A percentile compares a stretch with the other conserved stretches of the same genome.
Conservation (phyloP, 1,139 yeast species). For the Pichia kudriavzevii region DNA sequence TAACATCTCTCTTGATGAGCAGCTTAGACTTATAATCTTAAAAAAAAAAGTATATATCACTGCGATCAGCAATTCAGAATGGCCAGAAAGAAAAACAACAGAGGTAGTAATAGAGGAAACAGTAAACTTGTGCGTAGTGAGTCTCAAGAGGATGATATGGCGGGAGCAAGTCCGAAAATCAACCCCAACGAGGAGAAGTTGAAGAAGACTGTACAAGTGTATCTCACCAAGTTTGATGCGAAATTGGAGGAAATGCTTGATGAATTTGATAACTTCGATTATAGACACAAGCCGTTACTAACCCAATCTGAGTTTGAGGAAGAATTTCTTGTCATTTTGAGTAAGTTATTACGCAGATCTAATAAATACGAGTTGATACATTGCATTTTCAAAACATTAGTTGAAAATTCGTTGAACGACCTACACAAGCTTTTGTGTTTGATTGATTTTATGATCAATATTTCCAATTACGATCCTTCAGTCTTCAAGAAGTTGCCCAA, state of each 20-base stretch:
- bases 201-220: constrained; percentile 1
- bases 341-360: constrained; percentile 13
- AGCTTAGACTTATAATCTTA: too few species aligned
- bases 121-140: too few species aligned
- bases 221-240: constrained; percentile 9
- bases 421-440: constrained; percentile 17
- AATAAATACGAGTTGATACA: constrained; percentile 14
- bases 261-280: constrained; percentile 17
- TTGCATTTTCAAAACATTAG: constrained; percentile 15
- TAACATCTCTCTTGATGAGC: too few species aligned
- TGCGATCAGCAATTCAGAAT: too few species aligned
- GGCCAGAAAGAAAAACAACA: too few species aligned
- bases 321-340: constrained; percentile 14
- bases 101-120: too few species aligned
- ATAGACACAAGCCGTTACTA: constrained; percentile 17
- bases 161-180: neutral
- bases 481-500: constrained; percentile 19
- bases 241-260: constrained; percentile 17
- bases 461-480: constrained; percentile 18
- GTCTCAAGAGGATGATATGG: neutral
- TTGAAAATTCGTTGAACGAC: constrained; percentile 7
- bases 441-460: constrained; percentile 20
- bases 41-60: too few species aligned
- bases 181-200: neutral
- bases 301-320: constrained; percentile 21